Evolutionary conservation across 1,139 yeast genomes (phyloP), one percentile per base, ranked within the genome.

Genomic region (Geotrichum australiense): DNA sequence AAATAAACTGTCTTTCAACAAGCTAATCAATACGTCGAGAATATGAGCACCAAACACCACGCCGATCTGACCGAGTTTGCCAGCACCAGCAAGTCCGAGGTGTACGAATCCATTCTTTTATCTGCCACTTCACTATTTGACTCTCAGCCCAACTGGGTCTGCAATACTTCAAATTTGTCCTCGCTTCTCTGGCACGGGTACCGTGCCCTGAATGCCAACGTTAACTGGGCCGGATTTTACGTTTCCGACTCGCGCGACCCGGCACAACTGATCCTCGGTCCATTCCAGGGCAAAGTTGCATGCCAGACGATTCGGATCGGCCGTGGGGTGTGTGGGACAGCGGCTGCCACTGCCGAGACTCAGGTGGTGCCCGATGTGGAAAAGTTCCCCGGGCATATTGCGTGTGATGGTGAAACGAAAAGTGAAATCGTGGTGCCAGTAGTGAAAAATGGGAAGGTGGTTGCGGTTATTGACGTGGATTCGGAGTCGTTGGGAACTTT

Each of bases 261-360:
- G 0, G 40, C 56, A 0, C 76, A 72, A 53, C 67, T 91, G 42
- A 71, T 85, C 24, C 68, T 91, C 35, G 98, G 94, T 0, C 98
- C 98, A 6, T 91, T 91, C 60, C 95, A 86, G 61, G 98, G 98
- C 1, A 86, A 86, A 60, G 97, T 91, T 2, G 97, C 97, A 0
- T 91, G 98, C 57, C 97, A 91, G 61, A 62, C 65, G 15, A 91
- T 91, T 45, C 58, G 66, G 45, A 66, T 82, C 44, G 96, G 96
- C 4, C 71, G 66, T 45, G 98, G 98, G 6, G 97, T 91, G 0
- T 91, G 97, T 64, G 97, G 98, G 5, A 67, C 75, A 1, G 94
- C 95, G 1, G 95, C 94, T 0, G 49, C 58, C 0, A 52, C 67
- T 0, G 60, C 62, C 45, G 41, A 61, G 41, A 80, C 95, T 0